Evolutionary conservation across 192 early-diverging fungal genomes (phyloP).

Genomic region (Phycomyces blakesleeanus): DNA sequence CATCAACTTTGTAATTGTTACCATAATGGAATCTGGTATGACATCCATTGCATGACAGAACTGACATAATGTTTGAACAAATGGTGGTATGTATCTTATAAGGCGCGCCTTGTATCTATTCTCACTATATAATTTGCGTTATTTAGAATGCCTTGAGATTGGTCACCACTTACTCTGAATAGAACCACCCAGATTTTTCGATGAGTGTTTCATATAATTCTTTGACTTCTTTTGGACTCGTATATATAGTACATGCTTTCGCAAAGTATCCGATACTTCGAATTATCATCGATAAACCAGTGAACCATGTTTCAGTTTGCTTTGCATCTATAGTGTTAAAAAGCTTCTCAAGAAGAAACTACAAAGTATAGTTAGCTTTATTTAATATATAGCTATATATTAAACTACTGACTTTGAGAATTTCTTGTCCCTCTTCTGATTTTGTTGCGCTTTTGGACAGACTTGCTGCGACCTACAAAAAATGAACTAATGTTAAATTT

Average conservation of each 20-base stretch:
- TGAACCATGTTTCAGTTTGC: slow-evolving; percentile 30
- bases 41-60: slow-evolving; percentile 47
- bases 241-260: slow-evolving; percentile 46
- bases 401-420: not conserved
- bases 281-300: slow-evolving; percentile 60
- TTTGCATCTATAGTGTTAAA: slow-evolving; percentile 36
- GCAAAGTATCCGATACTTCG: slow-evolving; percentile 69
- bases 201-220: slow-evolving; percentile 45
- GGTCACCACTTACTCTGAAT: slow-evolving; percentile 44
- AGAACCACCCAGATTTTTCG: slow-evolving; percentile 45
- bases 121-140: slow-evolving; percentile 24
- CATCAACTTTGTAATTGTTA: slow-evolving; percentile 40
- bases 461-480: not conserved
- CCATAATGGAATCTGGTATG: slow-evolving; percentile 44
- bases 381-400: not conserved
- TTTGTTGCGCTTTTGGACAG: not conserved
- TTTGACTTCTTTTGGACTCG: slow-evolving; percentile 40
- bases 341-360: slow-evolving; percentile 52
- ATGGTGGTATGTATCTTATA: slow-evolving; percentile 48
- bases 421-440: not conserved
- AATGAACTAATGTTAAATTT: not conserved
- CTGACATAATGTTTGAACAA: slow-evolving; percentile 59
- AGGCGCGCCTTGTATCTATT: slow-evolving; percentile 39
- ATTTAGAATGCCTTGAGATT: not conserved
- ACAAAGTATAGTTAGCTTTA: slow-evolving; percentile 6